Conservation (phyloP, 768 basidiomycete genomes). For the Mycena vulgaris region DNA sequence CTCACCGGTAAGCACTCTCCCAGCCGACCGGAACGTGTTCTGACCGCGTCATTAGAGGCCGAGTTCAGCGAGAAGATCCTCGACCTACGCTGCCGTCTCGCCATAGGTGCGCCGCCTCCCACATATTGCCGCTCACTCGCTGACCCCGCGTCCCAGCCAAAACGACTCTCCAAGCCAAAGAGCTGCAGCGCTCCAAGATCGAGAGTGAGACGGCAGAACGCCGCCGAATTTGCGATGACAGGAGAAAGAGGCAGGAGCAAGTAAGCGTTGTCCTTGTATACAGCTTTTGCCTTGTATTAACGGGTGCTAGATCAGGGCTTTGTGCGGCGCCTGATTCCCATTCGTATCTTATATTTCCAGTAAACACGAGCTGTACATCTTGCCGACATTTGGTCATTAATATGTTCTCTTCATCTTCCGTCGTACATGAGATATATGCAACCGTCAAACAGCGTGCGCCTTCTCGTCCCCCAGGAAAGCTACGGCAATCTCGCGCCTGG, state of each 20-base stretch:
- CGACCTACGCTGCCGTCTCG: neutral
- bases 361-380: neutral
- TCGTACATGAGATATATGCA: neutral
- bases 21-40: neutral
- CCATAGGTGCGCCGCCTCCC: neutral
- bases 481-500: conserved; percentile 68
- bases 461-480: conserved; percentile 55
- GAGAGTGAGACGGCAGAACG: neutral
- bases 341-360: neutral
- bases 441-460: conserved; percentile 17
- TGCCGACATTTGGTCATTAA: neutral
- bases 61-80: neutral
- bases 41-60: neutral
- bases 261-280: neutral
- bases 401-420: neutral
- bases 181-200: neutral
- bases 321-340: neutral
- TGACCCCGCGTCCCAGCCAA: neutral
- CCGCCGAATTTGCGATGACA: neutral
- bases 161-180: neutral
- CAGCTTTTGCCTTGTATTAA: neutral
- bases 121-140: neutral
- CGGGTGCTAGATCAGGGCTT: neutral
- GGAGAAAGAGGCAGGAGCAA: neutral
- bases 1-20: neutral